Base-by-base conservation (phyloP, 768 basidiomycete species). In the Symmetrospora coprosmae region DNA sequence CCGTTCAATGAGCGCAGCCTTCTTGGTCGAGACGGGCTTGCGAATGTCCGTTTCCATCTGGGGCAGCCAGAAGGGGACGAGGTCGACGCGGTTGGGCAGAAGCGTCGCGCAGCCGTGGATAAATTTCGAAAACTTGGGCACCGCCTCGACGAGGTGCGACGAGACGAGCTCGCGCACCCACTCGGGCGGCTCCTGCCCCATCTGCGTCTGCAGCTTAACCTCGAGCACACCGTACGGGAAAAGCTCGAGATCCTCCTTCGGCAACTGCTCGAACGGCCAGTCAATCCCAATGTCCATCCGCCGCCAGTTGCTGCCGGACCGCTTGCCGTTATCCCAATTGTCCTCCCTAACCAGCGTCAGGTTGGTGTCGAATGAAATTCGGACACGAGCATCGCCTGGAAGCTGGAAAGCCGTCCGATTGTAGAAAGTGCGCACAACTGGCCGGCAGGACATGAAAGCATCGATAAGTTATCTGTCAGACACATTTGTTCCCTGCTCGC, bases 331-430 rank as follows among this genome's bases (percentile, higher is more conserved):
- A 72, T 96, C 91, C 87, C 91, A 97, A 69, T 94, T 87, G 69
- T 97, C 94, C 73, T 99, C 94, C 63, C 94, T 80, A 52, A 94
- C 73, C 79, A 99, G 83, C 2, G 87, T 85, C 33, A 99, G 80
- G 71, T 96, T 88, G 0, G 94, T 99, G 70, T 99, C 94, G 62
- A 99, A 82, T 17, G 94, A 97, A 62, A 99, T 96, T 50, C 94
- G 89, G 35, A 99, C 94, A 50, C 88, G 82, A n/a, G 90, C 92
- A 70, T 99, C 92, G 21, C 92, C 92, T 8, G 94, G 94, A 23
- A 99, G 80, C 73, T 99, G 94, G 78, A 99, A 99, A 1, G 94
- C 94, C 14, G 94, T 97, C 39, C 94, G 85, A 70, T 96, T 94
- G 75, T 97, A 99, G 75, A 96, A 99, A 8, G 91, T 88, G 19